Percentiles rank a stretch among this genome's conserved stretches.
These are phyloP conservation scores for Metschnikowia borealis DNA, from an alignment of 805 yeast species.

Conservation along the genomic window DNA sequence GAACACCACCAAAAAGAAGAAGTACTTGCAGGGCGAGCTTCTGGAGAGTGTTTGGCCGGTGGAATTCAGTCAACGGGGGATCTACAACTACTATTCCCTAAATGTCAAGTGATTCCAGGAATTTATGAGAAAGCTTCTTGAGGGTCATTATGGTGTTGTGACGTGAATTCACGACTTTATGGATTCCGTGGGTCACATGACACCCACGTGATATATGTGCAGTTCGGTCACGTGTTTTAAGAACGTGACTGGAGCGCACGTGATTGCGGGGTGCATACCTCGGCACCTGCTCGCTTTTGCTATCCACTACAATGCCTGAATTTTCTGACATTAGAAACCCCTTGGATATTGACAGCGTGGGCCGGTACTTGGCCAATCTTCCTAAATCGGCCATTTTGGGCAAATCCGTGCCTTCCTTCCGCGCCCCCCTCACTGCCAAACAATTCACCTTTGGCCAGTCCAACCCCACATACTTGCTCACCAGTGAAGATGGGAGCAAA, in stretches of 20 bases:
- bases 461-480: conserved; percentile 55
- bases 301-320: conserved; percentile 12
- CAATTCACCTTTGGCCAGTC: conserved; percentile 64
- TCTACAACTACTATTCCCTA: conserved; percentile 54
- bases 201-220: not conserved
- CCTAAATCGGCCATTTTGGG: conserved; percentile 24
- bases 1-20: conserved; percentile 29
- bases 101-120: conserved; percentile 28
- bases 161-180: too few relatives aligned
- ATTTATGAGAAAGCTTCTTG: too few relatives aligned
- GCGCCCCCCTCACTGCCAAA: conserved; percentile 27
- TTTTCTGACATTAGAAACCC: conserved; percentile 35
- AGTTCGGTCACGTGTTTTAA: not conserved
- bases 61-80: conserved; percentile 50
- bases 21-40: conserved; percentile 26
- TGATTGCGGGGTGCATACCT: not conserved
- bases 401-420: conserved; percentile 12
- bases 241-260: too few relatives aligned
- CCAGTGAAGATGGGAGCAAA: conserved; percentile 35
- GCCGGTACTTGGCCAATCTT: conserved; percentile 18
- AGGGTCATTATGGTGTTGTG: too few relatives aligned
- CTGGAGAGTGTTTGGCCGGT: conserved; percentile 48
- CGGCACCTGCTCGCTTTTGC: not conserved
- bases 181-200: not conserved
- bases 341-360: conserved; percentile 24